Evolutionary conservation across 208 protist genomes (phyloP).

Genomic region (Leishmania guyanensis): DNA sequence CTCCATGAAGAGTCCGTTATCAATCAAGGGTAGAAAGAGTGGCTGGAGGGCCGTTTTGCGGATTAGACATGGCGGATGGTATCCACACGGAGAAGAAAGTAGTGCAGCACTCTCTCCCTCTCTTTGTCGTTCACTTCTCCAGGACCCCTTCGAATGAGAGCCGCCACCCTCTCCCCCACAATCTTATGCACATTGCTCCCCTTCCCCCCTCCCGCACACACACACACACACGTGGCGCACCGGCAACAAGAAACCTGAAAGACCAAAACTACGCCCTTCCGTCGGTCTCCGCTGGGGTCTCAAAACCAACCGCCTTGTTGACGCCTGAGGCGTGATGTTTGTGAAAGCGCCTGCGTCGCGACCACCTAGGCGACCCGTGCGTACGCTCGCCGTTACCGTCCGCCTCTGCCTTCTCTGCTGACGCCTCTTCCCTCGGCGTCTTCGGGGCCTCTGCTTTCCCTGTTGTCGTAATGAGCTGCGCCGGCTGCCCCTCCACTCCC

Average conservation of each 20-base stretch:
- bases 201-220: neutral
- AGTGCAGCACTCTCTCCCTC: neutral
- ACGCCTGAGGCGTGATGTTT: neutral
- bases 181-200: neutral
- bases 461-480: neutral
- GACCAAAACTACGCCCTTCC: neutral
- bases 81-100: neutral
- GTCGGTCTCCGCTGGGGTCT: neutral
- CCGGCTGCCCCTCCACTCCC: neutral
- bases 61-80: neutral
- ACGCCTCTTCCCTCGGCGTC: neutral
- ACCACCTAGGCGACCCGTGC: neutral
- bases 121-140: neutral
- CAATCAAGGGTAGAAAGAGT: neutral
- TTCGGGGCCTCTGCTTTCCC: neutral
- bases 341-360: neutral
- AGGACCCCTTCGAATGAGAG: neutral
- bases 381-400: neutral
- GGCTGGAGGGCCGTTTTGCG: neutral
- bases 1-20: neutral
- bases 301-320: neutral
- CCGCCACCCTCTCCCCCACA: neutral
- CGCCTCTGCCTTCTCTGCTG: neutral
- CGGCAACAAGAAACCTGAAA: constrained; percentile 5
- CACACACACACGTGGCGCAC: neutral